phyloP scores from a whole-genome alignment of 495 filamentous ascomycete species.

The Halenospora varia region DNA sequence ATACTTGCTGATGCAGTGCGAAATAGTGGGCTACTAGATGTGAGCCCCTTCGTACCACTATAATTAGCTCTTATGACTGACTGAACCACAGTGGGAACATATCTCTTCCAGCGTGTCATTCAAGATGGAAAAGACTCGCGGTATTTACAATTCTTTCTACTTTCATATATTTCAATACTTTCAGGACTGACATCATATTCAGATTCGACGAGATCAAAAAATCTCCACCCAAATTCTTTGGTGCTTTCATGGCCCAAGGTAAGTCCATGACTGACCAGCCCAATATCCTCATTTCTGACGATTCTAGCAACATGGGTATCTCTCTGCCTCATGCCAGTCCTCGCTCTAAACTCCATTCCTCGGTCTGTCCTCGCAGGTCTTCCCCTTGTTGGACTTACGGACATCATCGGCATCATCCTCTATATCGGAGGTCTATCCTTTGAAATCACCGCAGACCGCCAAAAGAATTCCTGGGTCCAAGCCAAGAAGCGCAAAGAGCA shows the following conservation, averaged over 20 bases:
- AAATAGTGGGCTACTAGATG: conserved; percentile 51
- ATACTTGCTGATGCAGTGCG: neutral
- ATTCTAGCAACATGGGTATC: conserved; percentile 53
- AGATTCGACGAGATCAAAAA: conserved; percentile 56
- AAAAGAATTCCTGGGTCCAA: conserved; percentile 53
- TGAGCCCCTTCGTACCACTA: conserved; percentile 25
- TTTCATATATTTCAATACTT: neutral
- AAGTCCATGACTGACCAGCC: neutral
- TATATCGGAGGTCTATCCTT: conserved; percentile 53
- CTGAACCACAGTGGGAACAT: conserved; percentile 46
- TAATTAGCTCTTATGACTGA: neutral
- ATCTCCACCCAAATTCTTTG: conserved; percentile 46
- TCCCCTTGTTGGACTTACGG: conserved; percentile 35
- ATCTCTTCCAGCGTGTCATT: conserved; percentile 53
- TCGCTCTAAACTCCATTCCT: conserved; percentile 57
- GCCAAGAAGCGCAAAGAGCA: conserved; percentile 56
- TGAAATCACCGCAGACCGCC: conserved; percentile 55
- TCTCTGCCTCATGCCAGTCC: conserved; percentile 55
- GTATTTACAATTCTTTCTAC: neutral
- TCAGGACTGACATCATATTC: neutral
- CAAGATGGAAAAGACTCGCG: conserved; percentile 50
- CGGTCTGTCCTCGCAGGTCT: conserved; percentile 38
- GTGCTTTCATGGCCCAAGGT: conserved; percentile 51
- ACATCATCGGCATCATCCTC: conserved; percentile 49
- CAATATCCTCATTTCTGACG: neutral